phyloP scores from a whole-genome alignment of 768 basidiomycete genomes.

The Guyanaporus albipodus region DNA sequence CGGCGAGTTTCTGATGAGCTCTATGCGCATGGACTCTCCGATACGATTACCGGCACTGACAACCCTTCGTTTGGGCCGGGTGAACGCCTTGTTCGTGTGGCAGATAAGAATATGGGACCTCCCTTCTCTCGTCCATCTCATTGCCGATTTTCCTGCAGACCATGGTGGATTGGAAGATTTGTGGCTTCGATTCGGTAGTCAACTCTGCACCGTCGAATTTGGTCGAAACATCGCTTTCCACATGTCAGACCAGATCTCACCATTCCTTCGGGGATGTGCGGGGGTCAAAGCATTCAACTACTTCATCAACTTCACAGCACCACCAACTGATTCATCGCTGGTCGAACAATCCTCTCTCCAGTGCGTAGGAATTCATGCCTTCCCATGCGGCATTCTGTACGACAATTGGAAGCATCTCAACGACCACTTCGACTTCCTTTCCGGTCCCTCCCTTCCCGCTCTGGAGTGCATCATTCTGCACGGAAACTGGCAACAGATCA shows the following conservation, averaged over 20 bases:
- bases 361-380: conserved; percentile 50
- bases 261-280: conserved; percentile 45
- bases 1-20: conserved; percentile 37
- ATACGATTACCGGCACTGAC: conserved; percentile 44
- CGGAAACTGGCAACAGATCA: conserved; percentile 48
- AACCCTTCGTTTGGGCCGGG: conserved; percentile 49
- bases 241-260: conserved; percentile 43
- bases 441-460: conserved; percentile 39
- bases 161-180: conserved; percentile 39
- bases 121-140: conserved; percentile 48
- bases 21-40: conserved; percentile 14
- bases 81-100: conserved; percentile 49
- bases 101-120: conserved; percentile 48
- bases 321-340: conserved; percentile 16
- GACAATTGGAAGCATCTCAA: conserved; percentile 32
- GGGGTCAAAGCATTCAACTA: conserved; percentile 52
- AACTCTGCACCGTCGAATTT: conserved; percentile 53
- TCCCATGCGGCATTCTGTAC: conserved; percentile 40
- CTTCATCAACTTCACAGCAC: conserved; percentile 46
- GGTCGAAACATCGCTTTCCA: conserved; percentile 55
- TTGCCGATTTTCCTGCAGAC: conserved; percentile 46
- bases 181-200: conserved; percentile 48
- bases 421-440: conserved; percentile 46
- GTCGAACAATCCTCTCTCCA: conserved; percentile 34
- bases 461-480: conserved; percentile 45